These are phyloP conservation scores for Trypanosoma rangeli DNA, from an alignment of 208 protist genomes.

Conservation along the genomic window DNA sequence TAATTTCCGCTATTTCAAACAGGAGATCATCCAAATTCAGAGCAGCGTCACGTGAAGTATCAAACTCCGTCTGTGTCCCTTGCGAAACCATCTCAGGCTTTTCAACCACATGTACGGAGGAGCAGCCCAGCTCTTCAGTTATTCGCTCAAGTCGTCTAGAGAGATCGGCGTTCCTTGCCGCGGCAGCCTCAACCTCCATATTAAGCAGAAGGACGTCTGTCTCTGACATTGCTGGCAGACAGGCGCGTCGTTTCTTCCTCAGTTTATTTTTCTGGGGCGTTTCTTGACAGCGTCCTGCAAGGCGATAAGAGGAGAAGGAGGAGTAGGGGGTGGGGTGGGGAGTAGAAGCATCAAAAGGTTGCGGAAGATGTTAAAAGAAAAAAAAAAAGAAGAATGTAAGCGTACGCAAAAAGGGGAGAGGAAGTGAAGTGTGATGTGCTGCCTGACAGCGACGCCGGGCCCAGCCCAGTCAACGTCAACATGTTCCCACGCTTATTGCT, in stretches of 20 bases:
- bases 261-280: conserved; percentile 4
- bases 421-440: conserved; percentile 1
- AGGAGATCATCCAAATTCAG: conserved; percentile 40
- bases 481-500: not conserved
- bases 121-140: conserved; percentile 29
- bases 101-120: conserved; percentile 5
- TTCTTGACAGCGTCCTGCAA: not conserved
- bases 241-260: not conserved
- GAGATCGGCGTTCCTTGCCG: conserved; percentile 68
- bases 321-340: too few relatives aligned
- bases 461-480: not conserved
- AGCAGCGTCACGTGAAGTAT: conserved; percentile 8
- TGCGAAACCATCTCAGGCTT: not conserved
- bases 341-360: not conserved
- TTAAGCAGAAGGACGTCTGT: conserved; percentile 51
- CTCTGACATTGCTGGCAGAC: conserved; percentile 24
- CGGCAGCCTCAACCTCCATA: conserved; percentile 72
- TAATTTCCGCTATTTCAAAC: conserved; percentile 37
- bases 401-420: conserved; percentile 13
- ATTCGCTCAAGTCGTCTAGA: conserved; percentile 42
- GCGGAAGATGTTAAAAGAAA: conserved; percentile 7
- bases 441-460: not conserved
- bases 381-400: not conserved
- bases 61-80: conserved; percentile 25
- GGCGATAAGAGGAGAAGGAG: too few relatives aligned